Evolutionary conservation across 2,329 filamentous ascomycete species (phyloP).

Genomic region (Furcasterigmium furcatum): DNA sequence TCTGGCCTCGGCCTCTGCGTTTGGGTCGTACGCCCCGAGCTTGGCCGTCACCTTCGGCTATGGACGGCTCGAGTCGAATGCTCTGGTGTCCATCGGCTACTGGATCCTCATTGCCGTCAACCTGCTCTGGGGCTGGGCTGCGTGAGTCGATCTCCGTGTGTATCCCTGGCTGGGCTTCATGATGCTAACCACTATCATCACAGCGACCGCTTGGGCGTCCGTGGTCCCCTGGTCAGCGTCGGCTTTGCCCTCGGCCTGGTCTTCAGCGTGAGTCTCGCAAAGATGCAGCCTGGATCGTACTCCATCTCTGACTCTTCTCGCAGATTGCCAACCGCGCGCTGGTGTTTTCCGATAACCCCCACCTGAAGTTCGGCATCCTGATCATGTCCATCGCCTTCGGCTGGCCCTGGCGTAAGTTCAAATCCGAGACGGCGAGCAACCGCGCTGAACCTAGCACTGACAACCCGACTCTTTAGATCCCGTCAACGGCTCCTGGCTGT

Average conservation of each 20-base stretch:
- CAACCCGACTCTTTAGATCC: too few relatives aligned
- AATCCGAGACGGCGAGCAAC: too few relatives aligned
- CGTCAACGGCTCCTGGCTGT: slow-evolving; percentile 25
- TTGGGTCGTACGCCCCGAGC: slow-evolving; percentile 24
- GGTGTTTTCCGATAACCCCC: slow-evolving; percentile 17
- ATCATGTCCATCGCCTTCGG: slow-evolving; percentile 17
- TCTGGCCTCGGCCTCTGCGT: slow-evolving; percentile 21
- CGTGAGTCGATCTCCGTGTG: slow-evolving; percentile 10
- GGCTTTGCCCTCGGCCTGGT: slow-evolving; percentile 10
- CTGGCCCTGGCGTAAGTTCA: slow-evolving; percentile 22
- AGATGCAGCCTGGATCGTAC: too few relatives aligned
- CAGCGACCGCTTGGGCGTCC: slow-evolving; percentile 12
- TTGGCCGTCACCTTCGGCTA: slow-evolving; percentile 30
- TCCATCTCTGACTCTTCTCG: neutral
- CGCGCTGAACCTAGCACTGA: too few relatives aligned
- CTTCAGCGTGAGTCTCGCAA: slow-evolving; percentile 2
- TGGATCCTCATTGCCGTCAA: slow-evolving; percentile 30
- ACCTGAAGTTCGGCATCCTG: slow-evolving; percentile 21
- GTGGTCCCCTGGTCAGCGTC: slow-evolving; percentile 14
- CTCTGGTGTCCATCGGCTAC: slow-evolving; percentile 28
- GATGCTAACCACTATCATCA: neutral
- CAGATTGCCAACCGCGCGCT: slow-evolving; percentile 23
- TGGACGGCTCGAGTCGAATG: slow-evolving; percentile 26
- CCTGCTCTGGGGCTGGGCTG: slow-evolving; percentile 23
- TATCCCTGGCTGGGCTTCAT: neutral